A percentile compares a stretch with the other conserved stretches of the same genome.
Evolutionary conservation across 1,139 yeast species (phyloP).

Genomic region (Suhomyces kunorum): DNA sequence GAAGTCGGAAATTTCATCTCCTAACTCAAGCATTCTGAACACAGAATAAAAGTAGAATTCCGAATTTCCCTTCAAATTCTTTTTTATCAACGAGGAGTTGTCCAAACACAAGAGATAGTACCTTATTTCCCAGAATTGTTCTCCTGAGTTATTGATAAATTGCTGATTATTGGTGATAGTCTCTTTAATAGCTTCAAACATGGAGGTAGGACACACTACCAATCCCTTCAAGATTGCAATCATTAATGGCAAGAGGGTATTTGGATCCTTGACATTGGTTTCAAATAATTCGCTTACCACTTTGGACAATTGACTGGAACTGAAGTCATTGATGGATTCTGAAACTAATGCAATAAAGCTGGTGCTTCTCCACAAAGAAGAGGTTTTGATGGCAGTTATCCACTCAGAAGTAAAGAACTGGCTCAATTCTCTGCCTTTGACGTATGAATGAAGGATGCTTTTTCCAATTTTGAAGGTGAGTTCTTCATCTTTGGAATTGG

Average conservation of each 20-base stretch:
- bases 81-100: conserved; percentile 29
- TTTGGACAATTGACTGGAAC: conserved; percentile 45
- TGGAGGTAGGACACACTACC: conserved; percentile 22
- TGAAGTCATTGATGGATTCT: conserved; percentile 40
- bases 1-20: not conserved
- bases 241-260: conserved; percentile 26
- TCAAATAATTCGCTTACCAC: conserved; percentile 23
- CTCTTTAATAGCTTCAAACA: conserved; percentile 22
- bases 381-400: conserved; percentile 34
- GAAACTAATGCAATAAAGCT: conserved; percentile 42
- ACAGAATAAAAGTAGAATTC: conserved; percentile 37
- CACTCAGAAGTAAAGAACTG: conserved; percentile 50
- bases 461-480: conserved; percentile 30
- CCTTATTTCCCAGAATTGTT: conserved; percentile 46
- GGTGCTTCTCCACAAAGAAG: conserved; percentile 28
- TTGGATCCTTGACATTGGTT: conserved; percentile 7
- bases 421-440: conserved; percentile 59
- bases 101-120: conserved; percentile 51
- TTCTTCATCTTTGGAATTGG: not conserved
- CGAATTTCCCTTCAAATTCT: conserved; percentile 6
- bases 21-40: conserved; percentile 52
- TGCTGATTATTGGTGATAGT: conserved; percentile 15
- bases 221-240: conserved; percentile 47
- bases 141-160: conserved; percentile 16
- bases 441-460: conserved; percentile 48